phyloP scores from a whole-genome alignment of 129 eudicot species.

The Centaurea solstitialis region DNA sequence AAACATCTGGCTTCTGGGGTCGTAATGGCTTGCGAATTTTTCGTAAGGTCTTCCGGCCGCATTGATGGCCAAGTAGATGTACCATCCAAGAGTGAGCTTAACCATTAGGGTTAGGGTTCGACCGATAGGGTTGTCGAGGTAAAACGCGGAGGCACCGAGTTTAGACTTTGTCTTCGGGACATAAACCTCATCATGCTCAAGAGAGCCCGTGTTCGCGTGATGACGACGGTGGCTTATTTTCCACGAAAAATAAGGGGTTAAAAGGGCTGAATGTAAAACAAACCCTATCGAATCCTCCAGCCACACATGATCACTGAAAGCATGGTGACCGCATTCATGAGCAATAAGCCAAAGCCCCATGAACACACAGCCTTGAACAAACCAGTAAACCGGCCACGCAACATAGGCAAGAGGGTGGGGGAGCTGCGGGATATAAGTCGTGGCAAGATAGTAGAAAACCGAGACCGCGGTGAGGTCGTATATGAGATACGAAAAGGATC shows the following conservation, averaged over 20 bases:
- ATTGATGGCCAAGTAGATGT: constrained; percentile 29
- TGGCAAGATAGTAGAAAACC: constrained; percentile 34
- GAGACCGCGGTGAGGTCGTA: constrained; percentile 32
- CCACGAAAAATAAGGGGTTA: constrained; percentile 40
- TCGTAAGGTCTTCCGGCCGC: constrained; percentile 43
- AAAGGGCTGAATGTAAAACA: constrained; percentile 30
- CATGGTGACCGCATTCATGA: constrained; percentile 64
- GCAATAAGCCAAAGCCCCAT: constrained; percentile 64
- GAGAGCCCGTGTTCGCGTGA: constrained; percentile 42
- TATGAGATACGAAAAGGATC: constrained; percentile 36
- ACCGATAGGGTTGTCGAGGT: constrained; percentile 33
- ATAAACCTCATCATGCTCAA: constrained; percentile 31
- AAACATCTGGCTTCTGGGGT: constrained; percentile 36
- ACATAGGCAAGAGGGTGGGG: constrained; percentile 46
- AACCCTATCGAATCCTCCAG: constrained; percentile 30
- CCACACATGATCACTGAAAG: constrained; percentile 30
- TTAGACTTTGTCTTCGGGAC: constrained; percentile 24
- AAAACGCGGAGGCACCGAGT: constrained; percentile 7
- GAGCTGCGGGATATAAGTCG: constrained; percentile 36
- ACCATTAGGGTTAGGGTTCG: constrained; percentile 32
- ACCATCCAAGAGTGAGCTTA: constrained; percentile 37
- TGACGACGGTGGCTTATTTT: constrained; percentile 39
- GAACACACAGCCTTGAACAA: constrained; percentile 53
- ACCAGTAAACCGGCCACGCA: constrained; percentile 60
- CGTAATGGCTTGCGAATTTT: constrained; percentile 38